Conservation (phyloP, 1,284 basidiomycete species). For the Naganishia albida region DNA sequence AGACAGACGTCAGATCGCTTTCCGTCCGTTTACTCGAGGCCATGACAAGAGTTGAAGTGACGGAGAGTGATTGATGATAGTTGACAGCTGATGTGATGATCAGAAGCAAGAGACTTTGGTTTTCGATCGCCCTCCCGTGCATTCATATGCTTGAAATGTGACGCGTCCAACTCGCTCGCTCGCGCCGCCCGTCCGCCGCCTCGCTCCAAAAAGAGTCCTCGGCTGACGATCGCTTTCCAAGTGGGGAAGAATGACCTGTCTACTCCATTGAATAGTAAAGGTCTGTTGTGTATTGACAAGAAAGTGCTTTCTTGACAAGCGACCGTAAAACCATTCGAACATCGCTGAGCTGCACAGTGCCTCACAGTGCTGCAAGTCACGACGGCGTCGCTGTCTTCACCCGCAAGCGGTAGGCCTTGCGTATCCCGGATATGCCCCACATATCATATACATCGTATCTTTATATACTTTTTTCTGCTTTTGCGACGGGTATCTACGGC, state of each 20-base stretch:
- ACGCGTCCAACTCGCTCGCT: slow-evolving; percentile 12
- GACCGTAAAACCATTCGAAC: too few species aligned
- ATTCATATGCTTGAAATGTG: slow-evolving; percentile 16
- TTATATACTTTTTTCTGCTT: slow-evolving; percentile 19
- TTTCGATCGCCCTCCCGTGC: slow-evolving; percentile 19
- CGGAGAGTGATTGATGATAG: background rate
- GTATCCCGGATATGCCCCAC: background rate
- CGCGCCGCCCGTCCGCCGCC: slow-evolving; percentile 6
- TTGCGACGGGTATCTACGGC: slow-evolving; percentile 34
- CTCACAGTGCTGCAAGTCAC: background rate
- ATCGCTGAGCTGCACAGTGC: too few species aligned
- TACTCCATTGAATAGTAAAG: background rate
- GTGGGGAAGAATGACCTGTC: slow-evolving; percentile 18
- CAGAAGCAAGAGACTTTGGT: background rate
- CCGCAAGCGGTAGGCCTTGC: background rate
- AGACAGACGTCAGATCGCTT: slow-evolving; percentile 18
- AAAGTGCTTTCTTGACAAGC: too few species aligned
- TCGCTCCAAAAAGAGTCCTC: background rate
- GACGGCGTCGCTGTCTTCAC: background rate
- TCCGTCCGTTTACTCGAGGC: slow-evolving; percentile 9
- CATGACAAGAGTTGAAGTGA: background rate
- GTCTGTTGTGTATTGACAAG: too few species aligned
- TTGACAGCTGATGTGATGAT: background rate
- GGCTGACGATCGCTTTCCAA: slow-evolving; percentile 9
- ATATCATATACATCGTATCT: slow-evolving; percentile 19